Percentiles rank a stretch among this genome's conserved stretches.
phyloP scores from a whole-genome alignment of 768 basidiomycete genomes.

The Lentinula detonsa region DNA sequence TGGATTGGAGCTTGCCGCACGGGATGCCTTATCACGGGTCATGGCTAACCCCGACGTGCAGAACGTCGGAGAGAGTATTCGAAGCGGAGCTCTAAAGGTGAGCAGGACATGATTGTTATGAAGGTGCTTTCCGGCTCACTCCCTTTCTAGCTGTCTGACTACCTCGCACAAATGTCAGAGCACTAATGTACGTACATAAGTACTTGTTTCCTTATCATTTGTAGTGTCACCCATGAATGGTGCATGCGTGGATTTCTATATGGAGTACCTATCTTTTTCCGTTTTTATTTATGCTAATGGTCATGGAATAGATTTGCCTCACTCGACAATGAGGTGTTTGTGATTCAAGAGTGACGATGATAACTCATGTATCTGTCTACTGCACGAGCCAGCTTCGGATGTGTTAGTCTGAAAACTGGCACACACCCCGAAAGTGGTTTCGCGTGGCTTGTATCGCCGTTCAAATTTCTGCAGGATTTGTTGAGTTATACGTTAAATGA shows the following conservation, averaged over 20 bases:
- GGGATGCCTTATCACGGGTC: slow-evolving; percentile 68
- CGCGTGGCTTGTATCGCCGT: too few species aligned
- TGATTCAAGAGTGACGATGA: too few species aligned
- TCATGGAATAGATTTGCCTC: not conserved
- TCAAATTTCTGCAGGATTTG: too few species aligned
- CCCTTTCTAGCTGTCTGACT: slow-evolving; percentile 48
- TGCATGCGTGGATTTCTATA: not conserved
- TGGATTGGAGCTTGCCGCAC: slow-evolving; percentile 54
- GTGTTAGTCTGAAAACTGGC: too few species aligned
- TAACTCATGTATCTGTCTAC: too few species aligned
- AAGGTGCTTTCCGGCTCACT: slow-evolving; percentile 3
- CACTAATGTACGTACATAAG: slow-evolving; percentile 16
- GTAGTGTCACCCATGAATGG: not conserved
- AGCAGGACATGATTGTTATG: slow-evolving; percentile 13
- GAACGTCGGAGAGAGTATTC: slow-evolving; percentile 72
- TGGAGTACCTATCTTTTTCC: not conserved
- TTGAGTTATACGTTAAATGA: too few species aligned
- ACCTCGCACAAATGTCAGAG: slow-evolving; percentile 64
- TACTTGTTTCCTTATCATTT: too few species aligned
- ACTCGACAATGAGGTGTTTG: not conserved
- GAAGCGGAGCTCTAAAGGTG: slow-evolving; percentile 80
- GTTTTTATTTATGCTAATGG: not conserved
- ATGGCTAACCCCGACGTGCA: slow-evolving; percentile 86
- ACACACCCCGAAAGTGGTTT: too few species aligned
- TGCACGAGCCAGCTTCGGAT: too few species aligned